Conservation (phyloP, 352 stramenopile genomes). For the Aphanomyces cochlioides region DNA sequence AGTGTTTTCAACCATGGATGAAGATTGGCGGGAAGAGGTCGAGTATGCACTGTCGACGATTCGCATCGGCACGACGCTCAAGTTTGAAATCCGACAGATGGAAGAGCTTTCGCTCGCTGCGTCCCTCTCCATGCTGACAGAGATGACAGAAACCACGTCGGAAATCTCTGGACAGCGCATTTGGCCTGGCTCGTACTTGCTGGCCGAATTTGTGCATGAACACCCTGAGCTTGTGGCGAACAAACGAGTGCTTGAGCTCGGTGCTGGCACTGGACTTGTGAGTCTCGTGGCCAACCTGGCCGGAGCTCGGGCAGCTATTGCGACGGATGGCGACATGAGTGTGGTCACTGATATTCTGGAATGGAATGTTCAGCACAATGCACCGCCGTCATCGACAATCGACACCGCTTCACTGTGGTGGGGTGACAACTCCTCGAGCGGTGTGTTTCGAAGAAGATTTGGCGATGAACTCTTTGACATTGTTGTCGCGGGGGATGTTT, state of each 20-base stretch:
- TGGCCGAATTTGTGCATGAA: conserved; percentile 53
- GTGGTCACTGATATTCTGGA: conserved; percentile 44
- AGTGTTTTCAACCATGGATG: conserved; percentile 1
- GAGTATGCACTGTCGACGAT: conserved; percentile 56
- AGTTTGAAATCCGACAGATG: conserved; percentile 55
- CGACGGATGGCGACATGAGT: conserved; percentile 64
- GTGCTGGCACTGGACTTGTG: conserved; percentile 65
- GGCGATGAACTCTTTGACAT: conserved; percentile 39
- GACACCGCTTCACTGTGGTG: conserved; percentile 49
- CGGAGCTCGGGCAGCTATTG: conserved; percentile 44
- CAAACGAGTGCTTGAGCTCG: conserved; percentile 61
- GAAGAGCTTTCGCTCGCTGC: conserved; percentile 51
- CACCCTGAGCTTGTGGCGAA: conserved; percentile 44
- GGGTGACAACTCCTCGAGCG: conserved; percentile 46
- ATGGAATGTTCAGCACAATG: conserved; percentile 53
- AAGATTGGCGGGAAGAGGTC: conserved; percentile 52
- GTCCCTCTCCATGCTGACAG: conserved; percentile 57
- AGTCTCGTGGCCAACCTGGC: conserved; percentile 62
- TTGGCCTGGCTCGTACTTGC: conserved; percentile 67
- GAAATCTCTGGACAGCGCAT: conserved; percentile 77
- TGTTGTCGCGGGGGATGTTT: conserved; percentile 66
- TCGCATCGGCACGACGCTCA: conserved; percentile 38
- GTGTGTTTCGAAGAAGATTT: conserved; percentile 32
- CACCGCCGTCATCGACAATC: conserved; percentile 15
- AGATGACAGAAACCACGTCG: conserved; percentile 54